Evolutionary conservation across 345 rosid genomes (phyloP).

Genomic region (Melastoma malabathricum): DNA sequence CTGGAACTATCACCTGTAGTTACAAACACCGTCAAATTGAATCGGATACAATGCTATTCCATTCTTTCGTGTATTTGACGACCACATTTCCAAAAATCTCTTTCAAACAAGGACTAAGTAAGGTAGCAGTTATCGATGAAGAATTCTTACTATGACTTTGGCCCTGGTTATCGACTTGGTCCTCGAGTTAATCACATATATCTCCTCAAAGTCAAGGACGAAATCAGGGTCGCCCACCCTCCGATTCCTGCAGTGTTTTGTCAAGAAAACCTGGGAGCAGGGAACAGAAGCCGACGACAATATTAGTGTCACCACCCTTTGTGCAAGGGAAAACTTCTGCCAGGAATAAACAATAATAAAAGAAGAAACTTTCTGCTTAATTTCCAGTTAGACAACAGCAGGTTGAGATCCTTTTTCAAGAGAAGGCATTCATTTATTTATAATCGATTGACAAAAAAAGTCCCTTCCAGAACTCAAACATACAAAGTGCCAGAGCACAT

Average conservation of each 20-base stretch:
- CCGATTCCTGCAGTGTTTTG: slow-evolving; percentile 74
- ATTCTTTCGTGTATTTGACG: too few relatives aligned
- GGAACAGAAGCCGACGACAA: neutral
- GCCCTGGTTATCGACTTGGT: slow-evolving; percentile 91
- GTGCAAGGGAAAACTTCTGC: too few relatives aligned
- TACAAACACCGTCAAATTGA: neutral
- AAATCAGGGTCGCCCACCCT: slow-evolving; percentile 71
- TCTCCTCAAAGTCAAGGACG: slow-evolving; percentile 89
- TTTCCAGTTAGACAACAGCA: too few relatives aligned
- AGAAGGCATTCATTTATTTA: too few relatives aligned
- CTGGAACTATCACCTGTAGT: slow-evolving; percentile 66
- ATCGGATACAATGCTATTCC: too few relatives aligned
- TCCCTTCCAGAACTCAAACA: too few relatives aligned
- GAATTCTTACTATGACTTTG: slow-evolving; percentile 56
- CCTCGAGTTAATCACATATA: slow-evolving; percentile 74
- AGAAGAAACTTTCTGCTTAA: too few relatives aligned
- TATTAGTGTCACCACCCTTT: too few relatives aligned
- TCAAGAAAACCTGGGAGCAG: slow-evolving; percentile 60
- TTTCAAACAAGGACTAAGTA: neutral
- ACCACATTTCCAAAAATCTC: neutral
- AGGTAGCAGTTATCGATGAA: neutral
- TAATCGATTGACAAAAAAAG: too few relatives aligned
- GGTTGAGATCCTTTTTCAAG: too few relatives aligned
- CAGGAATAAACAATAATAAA: too few relatives aligned
- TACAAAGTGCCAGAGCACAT: too few relatives aligned